Evolutionary conservation across 2,329 filamentous ascomycete species (phyloP).

Genomic region (Monilinia fructigena): DNA sequence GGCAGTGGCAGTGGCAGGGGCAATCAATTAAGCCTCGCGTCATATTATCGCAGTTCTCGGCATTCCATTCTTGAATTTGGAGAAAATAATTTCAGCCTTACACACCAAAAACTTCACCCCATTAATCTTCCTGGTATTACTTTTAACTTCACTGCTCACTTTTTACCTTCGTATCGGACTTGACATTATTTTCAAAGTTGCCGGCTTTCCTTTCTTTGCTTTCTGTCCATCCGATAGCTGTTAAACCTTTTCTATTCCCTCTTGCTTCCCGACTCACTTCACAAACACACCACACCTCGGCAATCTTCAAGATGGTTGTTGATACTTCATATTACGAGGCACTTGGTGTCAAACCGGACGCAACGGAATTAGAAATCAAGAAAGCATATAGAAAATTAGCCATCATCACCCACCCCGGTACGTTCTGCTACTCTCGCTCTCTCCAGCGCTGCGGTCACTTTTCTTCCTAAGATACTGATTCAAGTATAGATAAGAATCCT

Average conservation of each 20-base stretch:
- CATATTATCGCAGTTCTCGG: conserved; percentile 16
- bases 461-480: conserved; percentile 6
- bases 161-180: neutral
- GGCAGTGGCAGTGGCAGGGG: neutral
- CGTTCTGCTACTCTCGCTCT: conserved; percentile 2
- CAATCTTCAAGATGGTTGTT: conserved; percentile 35
- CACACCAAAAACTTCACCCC: neutral
- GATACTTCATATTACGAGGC: conserved; percentile 56
- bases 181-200: neutral
- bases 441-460: neutral
- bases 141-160: too few relatives aligned
- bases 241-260: neutral
- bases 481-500: conserved; percentile 82
- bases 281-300: neutral
- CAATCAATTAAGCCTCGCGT: conserved; percentile 22
- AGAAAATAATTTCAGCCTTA: conserved; percentile 19
- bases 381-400: conserved; percentile 95
- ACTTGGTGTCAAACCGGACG: conserved; percentile 79
- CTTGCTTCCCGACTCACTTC: neutral
- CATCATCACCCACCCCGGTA: conserved; percentile 72
- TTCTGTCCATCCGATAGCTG: neutral
- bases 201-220: neutral
- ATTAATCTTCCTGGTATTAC: neutral
- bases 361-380: conserved; percentile 90
- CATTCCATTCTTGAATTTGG: conserved; percentile 15